Evolutionary conservation across 129 eudicot genomes (phyloP).

Genomic region (Chrysanthemum makinoi): DNA sequence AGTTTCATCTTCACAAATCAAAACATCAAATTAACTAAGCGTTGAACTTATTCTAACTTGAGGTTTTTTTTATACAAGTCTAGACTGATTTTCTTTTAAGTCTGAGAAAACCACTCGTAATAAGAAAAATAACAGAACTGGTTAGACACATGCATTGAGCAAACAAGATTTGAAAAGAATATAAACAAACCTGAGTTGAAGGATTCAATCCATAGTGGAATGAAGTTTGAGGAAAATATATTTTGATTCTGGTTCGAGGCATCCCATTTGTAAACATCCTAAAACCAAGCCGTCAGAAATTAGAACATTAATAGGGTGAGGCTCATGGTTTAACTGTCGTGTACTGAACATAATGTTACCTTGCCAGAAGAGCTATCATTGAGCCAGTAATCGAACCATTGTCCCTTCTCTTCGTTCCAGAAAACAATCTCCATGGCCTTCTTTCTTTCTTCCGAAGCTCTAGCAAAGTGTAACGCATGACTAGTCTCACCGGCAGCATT

Average conservation of each 20-base stretch:
- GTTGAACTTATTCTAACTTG: too few relatives aligned
- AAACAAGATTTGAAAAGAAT: neutral
- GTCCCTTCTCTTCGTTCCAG: slow-evolving; percentile 76
- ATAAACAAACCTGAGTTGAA: slow-evolving; percentile 61
- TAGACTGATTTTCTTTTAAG: too few relatives aligned
- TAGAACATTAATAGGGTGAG: neutral
- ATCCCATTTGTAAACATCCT: slow-evolving; percentile 56
- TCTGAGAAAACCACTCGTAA: too few relatives aligned
- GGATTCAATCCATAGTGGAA: slow-evolving; percentile 68
- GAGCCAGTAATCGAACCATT: slow-evolving; percentile 96
- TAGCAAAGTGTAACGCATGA: slow-evolving; percentile 36
- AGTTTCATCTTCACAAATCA: slow-evolving; percentile 38
- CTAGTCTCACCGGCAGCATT: slow-evolving; percentile 47
- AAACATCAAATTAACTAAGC: too few relatives aligned
- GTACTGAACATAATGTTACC: slow-evolving; percentile 31
- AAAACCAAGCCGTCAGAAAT: slow-evolving; percentile 1
- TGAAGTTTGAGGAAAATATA: slow-evolving; percentile 72
- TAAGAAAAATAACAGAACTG: neutral
- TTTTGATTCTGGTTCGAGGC: slow-evolving; percentile 57
- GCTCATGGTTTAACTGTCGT: slow-evolving; percentile 5
- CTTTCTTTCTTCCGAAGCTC: slow-evolving; percentile 61
- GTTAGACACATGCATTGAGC: neutral
- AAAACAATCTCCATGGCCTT: slow-evolving; percentile 68
- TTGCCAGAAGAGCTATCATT: slow-evolving; percentile 29
- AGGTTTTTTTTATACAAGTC: too few relatives aligned